Evolutionary conservation across 371 early-diverging fungal species (phyloP).

Genomic region (Mortierella sp.): DNA sequence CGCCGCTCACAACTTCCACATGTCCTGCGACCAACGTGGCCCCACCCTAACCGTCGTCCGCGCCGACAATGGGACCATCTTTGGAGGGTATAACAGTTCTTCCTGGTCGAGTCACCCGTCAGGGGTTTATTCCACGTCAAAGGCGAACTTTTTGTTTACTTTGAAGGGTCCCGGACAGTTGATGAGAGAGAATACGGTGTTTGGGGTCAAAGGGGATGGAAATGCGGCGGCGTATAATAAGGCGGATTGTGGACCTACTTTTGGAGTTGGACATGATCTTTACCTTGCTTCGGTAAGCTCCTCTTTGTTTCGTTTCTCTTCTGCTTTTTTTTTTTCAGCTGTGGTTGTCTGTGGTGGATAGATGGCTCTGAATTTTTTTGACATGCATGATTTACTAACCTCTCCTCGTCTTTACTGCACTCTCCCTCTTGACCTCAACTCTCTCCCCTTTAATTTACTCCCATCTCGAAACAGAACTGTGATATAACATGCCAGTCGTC

Average conservation of each 20-base stretch:
- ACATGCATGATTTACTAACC: neutral
- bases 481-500: conserved; percentile 37
- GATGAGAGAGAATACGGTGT: conserved; percentile 28
- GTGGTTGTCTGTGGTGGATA: too few species aligned
- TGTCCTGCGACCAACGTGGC: conserved; percentile 53
- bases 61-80: conserved; percentile 38
- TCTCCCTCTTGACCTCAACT: too few species aligned
- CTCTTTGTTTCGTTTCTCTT: neutral
- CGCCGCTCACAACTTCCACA: conserved; percentile 47
- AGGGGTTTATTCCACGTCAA: conserved; percentile 49
- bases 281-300: conserved; percentile 41
- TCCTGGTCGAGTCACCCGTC: conserved; percentile 54
- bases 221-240: conserved; percentile 46
- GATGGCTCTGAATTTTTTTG: too few species aligned
- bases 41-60: conserved; percentile 47
- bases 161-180: conserved; percentile 35
- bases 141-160: conserved; percentile 43
- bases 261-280: conserved; percentile 53
- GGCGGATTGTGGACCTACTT: conserved; percentile 49
- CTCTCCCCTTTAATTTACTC: neutral
- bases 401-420: too few species aligned
- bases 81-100: conserved; percentile 50
- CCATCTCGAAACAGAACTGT: conserved; percentile 34
- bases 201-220: conserved; percentile 42
- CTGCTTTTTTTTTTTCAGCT: neutral